Conservation (phyloP, 371 early-diverging fungal species). For the Zychaea mexicana region DNA sequence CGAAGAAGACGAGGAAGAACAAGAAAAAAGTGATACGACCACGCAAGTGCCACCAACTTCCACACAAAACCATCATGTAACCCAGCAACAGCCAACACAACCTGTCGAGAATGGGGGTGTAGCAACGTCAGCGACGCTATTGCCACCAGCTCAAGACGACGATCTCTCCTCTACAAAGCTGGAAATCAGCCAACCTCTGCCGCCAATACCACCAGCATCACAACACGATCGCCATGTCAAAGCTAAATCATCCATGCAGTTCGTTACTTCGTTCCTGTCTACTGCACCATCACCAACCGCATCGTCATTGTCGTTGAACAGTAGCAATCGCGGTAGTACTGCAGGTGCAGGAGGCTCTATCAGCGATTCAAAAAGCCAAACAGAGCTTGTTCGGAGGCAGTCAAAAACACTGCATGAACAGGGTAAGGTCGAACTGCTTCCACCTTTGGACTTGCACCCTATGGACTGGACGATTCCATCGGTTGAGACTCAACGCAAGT, state of each 20-base stretch:
- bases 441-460: constrained; percentile 17
- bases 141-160: background rate
- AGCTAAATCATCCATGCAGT: background rate
- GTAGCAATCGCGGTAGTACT: background rate
- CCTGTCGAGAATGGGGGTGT: background rate
- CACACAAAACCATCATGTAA: background rate
- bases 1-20: constrained; percentile 14
- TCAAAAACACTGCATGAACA: constrained; percentile 8
- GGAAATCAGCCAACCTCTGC: background rate
- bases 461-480: constrained; percentile 12
- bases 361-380: background rate
- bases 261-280: constrained; percentile 4
- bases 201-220: background rate
- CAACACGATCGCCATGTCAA: background rate
- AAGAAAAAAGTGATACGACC: background rate
- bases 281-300: constrained; percentile 13
- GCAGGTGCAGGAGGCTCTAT: background rate
- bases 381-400: background rate
- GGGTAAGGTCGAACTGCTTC: constrained; percentile 3
- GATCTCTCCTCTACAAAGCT: background rate
- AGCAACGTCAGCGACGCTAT: background rate
- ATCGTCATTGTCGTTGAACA: constrained; percentile 10
- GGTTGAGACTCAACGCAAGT: background rate
- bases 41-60: background rate
- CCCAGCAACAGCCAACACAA: background rate